A percentile compares a stretch with the other conserved stretches of the same genome.
Evolutionary conservation across 306 rosid species (phyloP).

Genomic region (Cercis canadensis): DNA sequence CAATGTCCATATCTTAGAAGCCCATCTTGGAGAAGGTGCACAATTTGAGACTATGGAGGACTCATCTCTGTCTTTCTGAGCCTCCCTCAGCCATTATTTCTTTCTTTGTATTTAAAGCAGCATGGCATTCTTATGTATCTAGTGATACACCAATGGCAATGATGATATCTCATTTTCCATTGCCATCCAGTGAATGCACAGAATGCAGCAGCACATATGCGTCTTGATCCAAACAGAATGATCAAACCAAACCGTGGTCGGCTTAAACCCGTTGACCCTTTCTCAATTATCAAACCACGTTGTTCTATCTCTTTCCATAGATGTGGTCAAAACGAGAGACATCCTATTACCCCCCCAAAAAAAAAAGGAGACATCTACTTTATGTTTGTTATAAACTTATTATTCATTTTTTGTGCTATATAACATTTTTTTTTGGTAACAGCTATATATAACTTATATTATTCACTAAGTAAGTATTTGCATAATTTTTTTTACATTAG

Average conservation of each 20-base stretch:
- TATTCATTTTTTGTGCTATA: no score
- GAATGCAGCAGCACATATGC: conserved; percentile 16
- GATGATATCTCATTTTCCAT: no score
- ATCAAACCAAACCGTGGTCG: conserved; percentile 39
- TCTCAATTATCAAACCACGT: neutral
- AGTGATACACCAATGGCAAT: no score
- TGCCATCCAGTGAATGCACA: neutral
- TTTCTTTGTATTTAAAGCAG: conserved; percentile 25
- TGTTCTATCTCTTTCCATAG: neutral
- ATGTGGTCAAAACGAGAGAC: neutral
- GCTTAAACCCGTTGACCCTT: conserved; percentile 1
- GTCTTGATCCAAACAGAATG: neutral
- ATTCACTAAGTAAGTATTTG: no score
- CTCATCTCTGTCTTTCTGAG: neutral
- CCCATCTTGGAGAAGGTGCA: neutral
- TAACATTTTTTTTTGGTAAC: no score
- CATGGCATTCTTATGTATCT: conserved; percentile 16
- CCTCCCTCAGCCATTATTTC: no score
- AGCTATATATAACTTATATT: no score
- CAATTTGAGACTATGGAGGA: neutral
- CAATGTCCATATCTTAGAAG: neutral
- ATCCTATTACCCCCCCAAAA: neutral
- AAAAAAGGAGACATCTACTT: no score
- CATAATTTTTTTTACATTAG: no score
- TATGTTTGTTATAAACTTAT: no score